Evolutionary conservation across 2,329 filamentous ascomycete species (phyloP).

Genomic region (Aspergillus sp.): DNA sequence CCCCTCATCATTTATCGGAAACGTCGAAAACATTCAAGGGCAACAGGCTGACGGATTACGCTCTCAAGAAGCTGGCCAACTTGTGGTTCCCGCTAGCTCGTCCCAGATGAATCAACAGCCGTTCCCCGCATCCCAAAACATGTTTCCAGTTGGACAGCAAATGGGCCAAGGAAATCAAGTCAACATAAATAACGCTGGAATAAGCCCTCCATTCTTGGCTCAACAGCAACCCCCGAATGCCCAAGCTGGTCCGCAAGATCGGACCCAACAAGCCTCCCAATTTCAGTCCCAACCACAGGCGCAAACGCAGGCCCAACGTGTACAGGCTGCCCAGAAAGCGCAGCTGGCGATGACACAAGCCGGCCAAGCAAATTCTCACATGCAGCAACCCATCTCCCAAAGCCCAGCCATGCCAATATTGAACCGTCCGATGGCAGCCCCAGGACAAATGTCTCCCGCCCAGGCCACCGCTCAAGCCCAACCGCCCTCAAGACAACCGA

Average conservation of each 20-base stretch:
- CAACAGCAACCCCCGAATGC: constrained; percentile 45
- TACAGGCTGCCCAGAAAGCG: constrained; percentile 46
- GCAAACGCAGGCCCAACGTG: constrained; percentile 41
- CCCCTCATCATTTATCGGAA: constrained; percentile 42
- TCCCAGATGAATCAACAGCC: constrained; percentile 48
- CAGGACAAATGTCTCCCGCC: constrained; percentile 39
- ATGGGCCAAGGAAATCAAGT: constrained; percentile 39
- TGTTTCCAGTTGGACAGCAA: constrained; percentile 42
- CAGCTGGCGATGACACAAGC: constrained; percentile 47
- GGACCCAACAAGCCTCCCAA: constrained; percentile 36
- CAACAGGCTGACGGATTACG: constrained; percentile 64
- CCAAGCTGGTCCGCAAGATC: constrained; percentile 46
- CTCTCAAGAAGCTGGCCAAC: constrained; percentile 60
- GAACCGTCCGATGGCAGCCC: constrained; percentile 43
- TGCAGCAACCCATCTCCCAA: constrained; percentile 40
- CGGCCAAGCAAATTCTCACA: constrained; percentile 44
- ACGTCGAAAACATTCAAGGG: constrained; percentile 57
- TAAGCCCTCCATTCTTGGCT: constrained; percentile 42
- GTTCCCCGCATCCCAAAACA: constrained; percentile 43
- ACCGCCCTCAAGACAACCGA: constrained; percentile 34
- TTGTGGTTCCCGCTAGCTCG: constrained; percentile 65
- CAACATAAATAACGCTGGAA: constrained; percentile 35
- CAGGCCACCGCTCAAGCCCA: constrained; percentile 34
- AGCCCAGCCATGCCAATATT: constrained; percentile 43
- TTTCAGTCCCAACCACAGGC: constrained; percentile 39